Base-by-base conservation (phyloP, 805 yeast genomes). In the Candida nanaspora region DNA sequence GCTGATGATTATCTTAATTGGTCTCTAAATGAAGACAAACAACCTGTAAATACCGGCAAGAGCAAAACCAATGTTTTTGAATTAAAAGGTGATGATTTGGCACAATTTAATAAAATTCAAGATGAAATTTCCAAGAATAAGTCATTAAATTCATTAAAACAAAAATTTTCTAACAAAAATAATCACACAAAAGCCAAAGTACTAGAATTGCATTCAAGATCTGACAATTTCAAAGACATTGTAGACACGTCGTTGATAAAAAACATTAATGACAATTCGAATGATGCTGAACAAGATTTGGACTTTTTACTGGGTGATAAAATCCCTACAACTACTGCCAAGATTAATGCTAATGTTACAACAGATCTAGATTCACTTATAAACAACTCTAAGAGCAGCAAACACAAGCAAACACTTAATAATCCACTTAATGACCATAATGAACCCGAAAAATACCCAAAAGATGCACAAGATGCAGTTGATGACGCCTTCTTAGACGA, bases 51-150 rank as follows among this genome's bases (percentile, higher is more conserved):
- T 2, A 22, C 15, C 4, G 26, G 8, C 14, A 28, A 18, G 22
- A 28, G 22, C 20, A 23, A 23, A 23, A 8, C 27, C 7, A 23
- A 23, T 23, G 11, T 23, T 8, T 23, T 31, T 13, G 40, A 37
- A 9, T 40, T 58, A 14, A 37, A 45, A 6, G 52, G 43, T 19
- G 46, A 48, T 14, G 63, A 59, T 33, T 42, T 25, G 15, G 35
- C 45, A 21, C 41, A 55, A 35, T 55, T 55, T 33, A 27, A 39
- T 15, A 45, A 49, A 30, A 35, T 56, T 7, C 50, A 55, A 30
- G 41, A 48, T 22, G 50, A 50, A 28, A 48, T 52, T 3, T 45
- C 51, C 20, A 47, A 52, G 26, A 46, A 42, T 35, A 57, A 54
- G 29, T 31, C 50, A 19, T 43, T 47, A 13, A 39, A 43, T 21